phyloP scores from a whole-genome alignment of 2,329 filamentous ascomycete species.

The Paracamarosporium sp. region DNA sequence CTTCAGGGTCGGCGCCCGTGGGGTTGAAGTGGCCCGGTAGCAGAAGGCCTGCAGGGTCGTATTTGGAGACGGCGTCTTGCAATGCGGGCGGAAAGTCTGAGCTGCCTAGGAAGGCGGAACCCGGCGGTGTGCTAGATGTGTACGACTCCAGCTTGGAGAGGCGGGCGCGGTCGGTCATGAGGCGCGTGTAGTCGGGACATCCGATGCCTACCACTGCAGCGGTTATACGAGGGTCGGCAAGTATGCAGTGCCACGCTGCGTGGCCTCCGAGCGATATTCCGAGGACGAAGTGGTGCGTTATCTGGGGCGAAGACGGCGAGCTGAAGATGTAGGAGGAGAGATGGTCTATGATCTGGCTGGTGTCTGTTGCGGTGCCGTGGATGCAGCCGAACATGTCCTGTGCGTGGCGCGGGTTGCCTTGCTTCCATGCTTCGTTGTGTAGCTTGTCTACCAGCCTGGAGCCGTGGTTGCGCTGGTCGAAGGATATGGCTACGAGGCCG shows the following conservation, averaged over 20 bases:
- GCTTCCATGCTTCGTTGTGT: slow-evolving; percentile 80
- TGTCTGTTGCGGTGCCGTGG: slow-evolving; percentile 76
- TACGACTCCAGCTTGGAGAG: slow-evolving; percentile 71
- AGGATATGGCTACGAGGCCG: slow-evolving; percentile 80
- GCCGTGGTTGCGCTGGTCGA: slow-evolving; percentile 95
- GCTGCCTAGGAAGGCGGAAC: slow-evolving; percentile 74
- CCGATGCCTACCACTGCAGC: slow-evolving; percentile 83
- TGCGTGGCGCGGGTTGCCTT: slow-evolving; percentile 81
- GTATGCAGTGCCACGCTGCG: slow-evolving; percentile 81
- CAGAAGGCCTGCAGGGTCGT: slow-evolving; percentile 78
- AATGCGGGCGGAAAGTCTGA: slow-evolving; percentile 76
- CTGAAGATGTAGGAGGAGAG: slow-evolving; percentile 77
- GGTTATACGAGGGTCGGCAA: slow-evolving; percentile 79
- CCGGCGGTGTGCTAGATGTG: slow-evolving; percentile 61
- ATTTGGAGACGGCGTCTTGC: slow-evolving; percentile 65
- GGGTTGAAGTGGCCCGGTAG: slow-evolving; percentile 53
- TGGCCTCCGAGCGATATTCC: slow-evolving; percentile 90
- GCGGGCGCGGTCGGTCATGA: slow-evolving; percentile 81
- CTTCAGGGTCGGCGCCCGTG: slow-evolving; percentile 30
- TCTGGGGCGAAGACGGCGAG: slow-evolving; percentile 47
- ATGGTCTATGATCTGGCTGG: slow-evolving; percentile 76
- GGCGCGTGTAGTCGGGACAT: slow-evolving; percentile 83
- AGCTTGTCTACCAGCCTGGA: slow-evolving; percentile 68
- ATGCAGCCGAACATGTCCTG: slow-evolving; percentile 90
- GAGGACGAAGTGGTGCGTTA: slow-evolving; percentile 73